Conservation (phyloP, 2,329 filamentous ascomycete genomes). For the Pyricularia grisea region DNA sequence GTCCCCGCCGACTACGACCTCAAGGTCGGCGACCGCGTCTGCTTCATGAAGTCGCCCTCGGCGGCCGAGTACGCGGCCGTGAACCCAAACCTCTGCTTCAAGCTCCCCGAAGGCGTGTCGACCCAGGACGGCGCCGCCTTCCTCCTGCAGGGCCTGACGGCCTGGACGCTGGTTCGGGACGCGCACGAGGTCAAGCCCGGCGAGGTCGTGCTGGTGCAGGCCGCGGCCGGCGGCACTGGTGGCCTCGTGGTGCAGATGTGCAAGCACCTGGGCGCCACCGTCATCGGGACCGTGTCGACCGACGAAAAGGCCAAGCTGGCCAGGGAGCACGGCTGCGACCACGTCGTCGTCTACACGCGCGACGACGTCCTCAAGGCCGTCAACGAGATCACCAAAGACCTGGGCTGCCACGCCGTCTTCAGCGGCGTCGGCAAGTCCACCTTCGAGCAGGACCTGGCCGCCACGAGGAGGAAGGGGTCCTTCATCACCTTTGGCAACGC, state of each 20-base stretch:
- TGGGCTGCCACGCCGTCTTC: conserved; percentile 69
- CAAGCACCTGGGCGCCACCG: conserved; percentile 61
- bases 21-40: conserved; percentile 51
- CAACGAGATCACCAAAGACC: conserved; percentile 57
- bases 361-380: conserved; percentile 51
- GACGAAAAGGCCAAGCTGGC: conserved; percentile 65
- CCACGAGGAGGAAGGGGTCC: conserved; percentile 65
- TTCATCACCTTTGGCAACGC: conserved; percentile 76
- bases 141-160: conserved; percentile 73
- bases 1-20: conserved; percentile 9
- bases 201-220: conserved; percentile 64
- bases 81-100: conserved; percentile 43
- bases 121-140: conserved; percentile 58
- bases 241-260: conserved; percentile 69
- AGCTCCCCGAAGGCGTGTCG: conserved; percentile 53
- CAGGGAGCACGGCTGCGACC: conserved; percentile 59
- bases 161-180: conserved; percentile 69
- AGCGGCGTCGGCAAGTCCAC: conserved; percentile 80
- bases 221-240: conserved; percentile 76
- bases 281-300: conserved; percentile 72
- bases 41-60: conserved; percentile 36
- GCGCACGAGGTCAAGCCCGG: conserved; percentile 26
- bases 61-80: conserved; percentile 50
- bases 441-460: conserved; percentile 69
- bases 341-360: conserved; percentile 59